Conservation (phyloP, 768 basidiomycete genomes). For the Phlegmacium glaucopus region DNA sequence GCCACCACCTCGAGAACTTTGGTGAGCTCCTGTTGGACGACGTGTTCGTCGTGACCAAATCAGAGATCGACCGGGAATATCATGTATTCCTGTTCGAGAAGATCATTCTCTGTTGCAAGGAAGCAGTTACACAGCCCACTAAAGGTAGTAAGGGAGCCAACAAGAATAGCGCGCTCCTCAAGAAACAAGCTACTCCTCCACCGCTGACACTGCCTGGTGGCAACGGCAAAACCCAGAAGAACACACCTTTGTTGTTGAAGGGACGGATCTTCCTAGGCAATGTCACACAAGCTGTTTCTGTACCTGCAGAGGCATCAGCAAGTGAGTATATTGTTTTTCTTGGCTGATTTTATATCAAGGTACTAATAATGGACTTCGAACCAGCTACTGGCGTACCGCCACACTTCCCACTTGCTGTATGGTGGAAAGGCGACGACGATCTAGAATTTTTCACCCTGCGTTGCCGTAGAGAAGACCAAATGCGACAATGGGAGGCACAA, state of each 20-base stretch:
- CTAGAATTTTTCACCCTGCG: slow-evolving; percentile 93
- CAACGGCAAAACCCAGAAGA: slow-evolving; percentile 60
- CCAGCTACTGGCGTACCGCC: slow-evolving; percentile 50
- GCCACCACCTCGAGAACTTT: slow-evolving; percentile 92
- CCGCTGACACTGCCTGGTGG: slow-evolving; percentile 47
- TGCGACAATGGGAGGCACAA: slow-evolving; percentile 87
- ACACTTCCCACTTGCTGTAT: slow-evolving; percentile 81
- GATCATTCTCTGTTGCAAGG: slow-evolving; percentile 99
- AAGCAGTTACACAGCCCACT: slow-evolving; percentile 57
- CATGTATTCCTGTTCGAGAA: slow-evolving; percentile 99
- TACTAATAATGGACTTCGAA: slow-evolving; percentile 5
- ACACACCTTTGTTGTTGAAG: slow-evolving; percentile 84
- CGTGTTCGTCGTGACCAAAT: slow-evolving; percentile 93
- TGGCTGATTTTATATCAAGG: slow-evolving; percentile 3
- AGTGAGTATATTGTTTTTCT: slow-evolving; percentile 42
- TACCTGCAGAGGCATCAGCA: slow-evolving; percentile 50
- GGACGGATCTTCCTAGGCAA: slow-evolving; percentile 98
- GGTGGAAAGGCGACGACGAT: slow-evolving; percentile 94
- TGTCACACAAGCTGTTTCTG: slow-evolving; percentile 77
- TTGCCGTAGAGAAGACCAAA: slow-evolving; percentile 88
- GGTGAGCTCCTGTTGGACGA: slow-evolving; percentile 94
- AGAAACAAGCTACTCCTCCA: slow-evolving; percentile 65
- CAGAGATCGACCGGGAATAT: slow-evolving; percentile 95
- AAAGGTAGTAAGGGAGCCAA: slow-evolving; percentile 64
- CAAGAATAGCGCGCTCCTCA: slow-evolving; percentile 89